A percentile compares a stretch with the other conserved stretches of the same genome.
Conservation (phyloP, 2,329 filamentous ascomycete genomes). For the Pleurostoma richardsiae region DNA sequence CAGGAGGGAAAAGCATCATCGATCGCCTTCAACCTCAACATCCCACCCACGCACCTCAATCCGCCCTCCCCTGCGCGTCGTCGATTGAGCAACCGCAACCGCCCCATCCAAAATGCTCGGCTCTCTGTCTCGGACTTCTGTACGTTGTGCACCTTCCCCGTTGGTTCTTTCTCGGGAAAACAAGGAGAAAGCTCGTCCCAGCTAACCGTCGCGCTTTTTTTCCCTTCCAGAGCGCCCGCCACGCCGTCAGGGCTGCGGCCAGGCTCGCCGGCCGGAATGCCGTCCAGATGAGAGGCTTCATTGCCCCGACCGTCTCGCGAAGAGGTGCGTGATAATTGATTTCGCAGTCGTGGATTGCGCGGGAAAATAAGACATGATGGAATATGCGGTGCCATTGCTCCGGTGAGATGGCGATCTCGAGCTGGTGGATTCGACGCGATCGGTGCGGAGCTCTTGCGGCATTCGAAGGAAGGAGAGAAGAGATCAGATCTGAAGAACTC, state of each 20-base stretch:
- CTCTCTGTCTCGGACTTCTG: constrained; percentile 50
- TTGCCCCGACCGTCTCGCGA: constrained; percentile 55
- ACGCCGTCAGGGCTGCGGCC: constrained; percentile 44
- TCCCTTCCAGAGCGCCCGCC: constrained; percentile 39
- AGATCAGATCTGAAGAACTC: no score
- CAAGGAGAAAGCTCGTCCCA: background rate
- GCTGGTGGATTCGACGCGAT: no score
- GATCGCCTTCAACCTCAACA: constrained; percentile 20
- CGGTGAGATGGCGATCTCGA: no score
- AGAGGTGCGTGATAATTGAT: constrained; percentile 47
- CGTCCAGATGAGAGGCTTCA: constrained; percentile 50
- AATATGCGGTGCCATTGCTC: no score
- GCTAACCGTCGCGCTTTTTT: constrained; percentile 6
- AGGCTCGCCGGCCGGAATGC: constrained; percentile 41
- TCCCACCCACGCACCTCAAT: constrained; percentile 16
- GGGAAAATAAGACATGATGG: no score
- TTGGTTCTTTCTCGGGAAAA: no score
- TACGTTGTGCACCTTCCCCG: constrained; percentile 28
- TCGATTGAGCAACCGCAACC: constrained; percentile 41
- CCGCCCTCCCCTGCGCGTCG: constrained; percentile 17
- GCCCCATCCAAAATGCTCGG: constrained; percentile 47
- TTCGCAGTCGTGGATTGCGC: no score
- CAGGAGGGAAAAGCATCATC: no score
- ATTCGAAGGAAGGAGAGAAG: no score
- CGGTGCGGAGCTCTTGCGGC: no score